Conservation (phyloP, 2,329 filamentous ascomycete species). For the Talaromyces sp. region DNA sequence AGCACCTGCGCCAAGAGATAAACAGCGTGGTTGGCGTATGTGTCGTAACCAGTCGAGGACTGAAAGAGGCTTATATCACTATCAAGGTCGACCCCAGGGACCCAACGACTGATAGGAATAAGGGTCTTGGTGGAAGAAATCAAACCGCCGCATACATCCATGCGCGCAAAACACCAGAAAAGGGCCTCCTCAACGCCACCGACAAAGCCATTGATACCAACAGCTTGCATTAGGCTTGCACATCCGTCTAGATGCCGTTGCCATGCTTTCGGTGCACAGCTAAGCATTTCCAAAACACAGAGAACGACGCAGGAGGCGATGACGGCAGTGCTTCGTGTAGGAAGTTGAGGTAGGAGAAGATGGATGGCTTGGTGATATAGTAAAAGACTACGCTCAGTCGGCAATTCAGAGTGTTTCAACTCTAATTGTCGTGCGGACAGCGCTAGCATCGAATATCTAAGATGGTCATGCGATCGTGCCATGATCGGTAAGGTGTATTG, state of each 20-base stretch:
- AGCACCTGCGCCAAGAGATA: constrained; percentile 52
- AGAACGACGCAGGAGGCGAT: constrained; percentile 52
- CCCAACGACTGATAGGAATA: constrained; percentile 21
- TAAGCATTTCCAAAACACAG: constrained; percentile 52
- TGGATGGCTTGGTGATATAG: constrained; percentile 52
- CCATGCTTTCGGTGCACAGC: constrained; percentile 46
- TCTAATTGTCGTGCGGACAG: constrained; percentile 53
- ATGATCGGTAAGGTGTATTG: constrained; percentile 48
- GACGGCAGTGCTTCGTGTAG: constrained; percentile 47
- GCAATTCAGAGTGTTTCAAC: constrained; percentile 43
- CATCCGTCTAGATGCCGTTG: constrained; percentile 54
- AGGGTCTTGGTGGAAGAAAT: constrained; percentile 50
- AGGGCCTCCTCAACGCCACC: constrained; percentile 51
- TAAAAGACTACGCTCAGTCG: constrained; percentile 47
- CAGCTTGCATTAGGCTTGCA: constrained; percentile 49
- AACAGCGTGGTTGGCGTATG: constrained; percentile 57
- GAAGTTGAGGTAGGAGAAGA: constrained; percentile 45
- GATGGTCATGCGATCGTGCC: constrained; percentile 41
- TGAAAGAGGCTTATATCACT: neutral
- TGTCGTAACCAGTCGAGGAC: constrained; percentile 38
- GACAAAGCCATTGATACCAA: constrained; percentile 48
- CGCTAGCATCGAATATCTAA: constrained; percentile 50
- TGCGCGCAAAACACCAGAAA: constrained; percentile 57
- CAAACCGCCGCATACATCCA: constrained; percentile 54
- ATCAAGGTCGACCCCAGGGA: neutral